Conservation (phyloP, 2,329 filamentous ascomycete species). For the Fusarium goolgardi region DNA sequence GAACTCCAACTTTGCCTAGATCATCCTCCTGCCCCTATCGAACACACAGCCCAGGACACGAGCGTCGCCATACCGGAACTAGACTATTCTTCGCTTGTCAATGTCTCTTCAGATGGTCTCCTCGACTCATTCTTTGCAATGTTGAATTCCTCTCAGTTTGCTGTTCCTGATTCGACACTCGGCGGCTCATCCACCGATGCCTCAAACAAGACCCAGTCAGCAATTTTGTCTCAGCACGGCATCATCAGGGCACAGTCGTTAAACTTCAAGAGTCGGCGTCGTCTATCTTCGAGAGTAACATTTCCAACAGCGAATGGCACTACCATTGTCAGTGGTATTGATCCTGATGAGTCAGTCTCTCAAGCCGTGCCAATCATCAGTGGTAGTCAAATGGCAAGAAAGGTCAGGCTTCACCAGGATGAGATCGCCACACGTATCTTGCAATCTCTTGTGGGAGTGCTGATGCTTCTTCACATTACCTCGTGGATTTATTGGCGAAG, state of each 20-base stretch:
- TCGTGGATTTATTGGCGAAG: constrained; percentile 48
- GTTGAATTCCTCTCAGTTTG: constrained; percentile 51
- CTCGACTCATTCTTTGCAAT: constrained; percentile 54
- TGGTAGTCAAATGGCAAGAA: constrained; percentile 26
- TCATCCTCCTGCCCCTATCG: constrained; percentile 46
- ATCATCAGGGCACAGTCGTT: constrained; percentile 53
- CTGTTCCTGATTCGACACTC: constrained; percentile 46
- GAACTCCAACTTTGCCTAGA: constrained; percentile 46
- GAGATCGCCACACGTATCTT: constrained; percentile 50
- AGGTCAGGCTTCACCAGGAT: constrained; percentile 47
- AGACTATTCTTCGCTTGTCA: constrained; percentile 48
- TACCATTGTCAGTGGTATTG: constrained; percentile 42
- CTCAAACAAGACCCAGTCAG: constrained; percentile 45
- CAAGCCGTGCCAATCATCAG: constrained; percentile 43
- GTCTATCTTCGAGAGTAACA: constrained; percentile 29
- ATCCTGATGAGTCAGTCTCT: constrained; percentile 40
- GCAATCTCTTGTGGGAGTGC: constrained; percentile 48
- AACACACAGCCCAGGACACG: constrained; percentile 38
- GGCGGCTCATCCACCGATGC: constrained; percentile 27
- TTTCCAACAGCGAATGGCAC: constrained; percentile 37
- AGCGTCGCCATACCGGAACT: constrained; percentile 44
- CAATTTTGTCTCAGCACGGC: constrained; percentile 53
- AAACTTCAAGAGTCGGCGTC: constrained; percentile 47
- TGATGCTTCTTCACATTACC: constrained; percentile 45
- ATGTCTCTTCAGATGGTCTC: constrained; percentile 43